Evolutionary conservation across 106 monocot genomes (phyloP), one percentile per base, ranked within the genome.

Genomic region (Narthecium ossifragum): DNA sequence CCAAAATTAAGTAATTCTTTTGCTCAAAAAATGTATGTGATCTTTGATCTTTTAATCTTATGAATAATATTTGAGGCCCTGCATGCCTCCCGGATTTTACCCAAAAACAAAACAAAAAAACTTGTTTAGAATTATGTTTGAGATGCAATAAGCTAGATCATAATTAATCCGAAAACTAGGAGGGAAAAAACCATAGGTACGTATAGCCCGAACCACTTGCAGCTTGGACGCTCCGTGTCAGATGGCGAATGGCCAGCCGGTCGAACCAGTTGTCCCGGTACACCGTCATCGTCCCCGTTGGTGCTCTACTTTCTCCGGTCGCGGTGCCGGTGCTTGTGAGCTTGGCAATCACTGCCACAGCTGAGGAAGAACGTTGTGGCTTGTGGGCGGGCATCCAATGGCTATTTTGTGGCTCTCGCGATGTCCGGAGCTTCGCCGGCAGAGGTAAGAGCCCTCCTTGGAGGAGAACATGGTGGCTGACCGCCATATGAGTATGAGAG

Each of bases 261-360:
- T 84, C 84, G 55, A 92, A 81, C 87, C 92, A 92, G 74, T 38
- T 84, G 43, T 92, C 92, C 1, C 47, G 6, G 49, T 92, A 84
- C 57, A 26, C 72, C 8, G 69, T 70, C 51, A 21, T 22, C 45
- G 15, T 8, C 45, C 38, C 41, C 12, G 36, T 5, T 3, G 66
- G 9, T 43, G 9, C 18, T 43, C 18, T 18, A 43, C 3, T 3
- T 4, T 4, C 43, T 43, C 11, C 4, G 37, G 30, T 34, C 31
- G 4, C 65, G 13, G 8, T 26, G 10, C 6, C 21, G 0, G 21
- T 25, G 31, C 10, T 22, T 1, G 12, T 33, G 21, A n/a, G n/a
- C n/a, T n/a, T n/a, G n/a, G n/a, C n/a, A n/a, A 65, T 59, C 20
- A 61, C 55, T 21, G 59, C 24, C 0, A 33, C 20, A 2, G 23